These are phyloP conservation scores for Schizothecium vesticola DNA, from an alignment of 495 filamentous ascomycete genomes.

Conservation along the genomic window DNA sequence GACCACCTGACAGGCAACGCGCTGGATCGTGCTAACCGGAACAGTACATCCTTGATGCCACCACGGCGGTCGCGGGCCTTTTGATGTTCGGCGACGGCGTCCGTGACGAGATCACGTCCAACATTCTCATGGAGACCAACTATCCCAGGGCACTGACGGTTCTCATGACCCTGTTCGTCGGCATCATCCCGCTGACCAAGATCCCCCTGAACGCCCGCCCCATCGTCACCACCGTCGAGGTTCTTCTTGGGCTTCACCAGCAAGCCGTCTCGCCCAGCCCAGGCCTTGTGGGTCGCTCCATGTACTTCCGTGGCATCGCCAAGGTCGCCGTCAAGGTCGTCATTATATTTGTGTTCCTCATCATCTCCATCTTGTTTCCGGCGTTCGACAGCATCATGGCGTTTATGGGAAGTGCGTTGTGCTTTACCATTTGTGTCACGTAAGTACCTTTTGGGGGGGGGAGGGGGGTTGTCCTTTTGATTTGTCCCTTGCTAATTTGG, in stretches of 20 bases:
- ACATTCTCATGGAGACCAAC: conserved; percentile 64
- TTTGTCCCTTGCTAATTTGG: background rate
- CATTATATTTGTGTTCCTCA: conserved; percentile 36
- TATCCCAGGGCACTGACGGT: conserved; percentile 73
- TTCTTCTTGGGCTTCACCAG: conserved; percentile 65
- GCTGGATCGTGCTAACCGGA: background rate
- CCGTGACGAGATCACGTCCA: conserved; percentile 83
- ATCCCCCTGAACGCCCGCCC: conserved; percentile 87
- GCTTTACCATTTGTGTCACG: conserved; percentile 92
- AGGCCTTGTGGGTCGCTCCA: conserved; percentile 48
- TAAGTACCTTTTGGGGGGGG: no score
- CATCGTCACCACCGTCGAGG: conserved; percentile 78
- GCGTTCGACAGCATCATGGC: conserved; percentile 92
- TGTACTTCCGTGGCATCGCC: conserved; percentile 51
- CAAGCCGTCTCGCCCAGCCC: conserved; percentile 43
- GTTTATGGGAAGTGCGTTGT: conserved; percentile 83
- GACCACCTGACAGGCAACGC: background rate
- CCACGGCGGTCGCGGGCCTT: conserved; percentile 74
- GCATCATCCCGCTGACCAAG: conserved; percentile 92
- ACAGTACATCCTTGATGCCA: conserved; percentile 71
- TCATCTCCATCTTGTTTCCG: conserved; percentile 73
- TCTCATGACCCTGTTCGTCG: conserved; percentile 76
- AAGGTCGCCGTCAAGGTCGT: conserved; percentile 57
- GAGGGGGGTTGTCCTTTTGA: background rate
- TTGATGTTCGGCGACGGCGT: conserved; percentile 91